Evolutionary conservation across 768 basidiomycete species (phyloP).

Genomic region (Trametes cinnabarina): DNA sequence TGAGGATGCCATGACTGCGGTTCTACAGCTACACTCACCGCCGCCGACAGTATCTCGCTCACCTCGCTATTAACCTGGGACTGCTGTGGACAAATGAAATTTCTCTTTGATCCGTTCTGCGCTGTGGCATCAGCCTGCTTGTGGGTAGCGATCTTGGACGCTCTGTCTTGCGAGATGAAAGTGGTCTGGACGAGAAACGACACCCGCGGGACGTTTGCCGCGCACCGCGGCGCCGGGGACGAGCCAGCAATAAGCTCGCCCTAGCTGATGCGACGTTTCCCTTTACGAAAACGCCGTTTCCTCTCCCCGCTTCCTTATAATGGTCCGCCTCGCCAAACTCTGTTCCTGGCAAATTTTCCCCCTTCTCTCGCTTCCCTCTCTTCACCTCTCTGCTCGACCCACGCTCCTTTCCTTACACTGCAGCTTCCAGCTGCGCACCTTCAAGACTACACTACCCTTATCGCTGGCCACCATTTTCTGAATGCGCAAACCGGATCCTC

Average conservation of each 20-base stretch:
- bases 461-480: not conserved
- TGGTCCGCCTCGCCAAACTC: not conserved
- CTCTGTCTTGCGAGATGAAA: not conserved
- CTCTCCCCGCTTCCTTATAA: not conserved
- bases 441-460: not conserved
- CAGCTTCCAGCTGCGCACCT: not conserved
- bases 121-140: not conserved
- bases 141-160: no score
- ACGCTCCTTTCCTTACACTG: not conserved
- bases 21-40: no score
- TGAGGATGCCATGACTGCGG: no score
- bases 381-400: not conserved
- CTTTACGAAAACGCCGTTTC: slow-evolving; percentile 8
- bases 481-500: slow-evolving; percentile 9
- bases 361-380: not conserved
- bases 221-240: slow-evolving; percentile 5
- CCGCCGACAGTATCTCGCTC: no score
- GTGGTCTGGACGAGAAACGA: not conserved
- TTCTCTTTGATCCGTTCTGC: not conserved
- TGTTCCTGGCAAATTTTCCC: not conserved
- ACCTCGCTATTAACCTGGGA: no score
- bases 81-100: no score
- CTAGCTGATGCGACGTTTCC: slow-evolving; percentile 8
- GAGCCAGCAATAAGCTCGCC: slow-evolving; percentile 2
- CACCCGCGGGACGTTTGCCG: not conserved